Percentiles rank a stretch among this genome's conserved stretches.
Evolutionary conservation across 1,284 basidiomycete species (phyloP).

Genomic region (Trametes polyzona): DNA sequence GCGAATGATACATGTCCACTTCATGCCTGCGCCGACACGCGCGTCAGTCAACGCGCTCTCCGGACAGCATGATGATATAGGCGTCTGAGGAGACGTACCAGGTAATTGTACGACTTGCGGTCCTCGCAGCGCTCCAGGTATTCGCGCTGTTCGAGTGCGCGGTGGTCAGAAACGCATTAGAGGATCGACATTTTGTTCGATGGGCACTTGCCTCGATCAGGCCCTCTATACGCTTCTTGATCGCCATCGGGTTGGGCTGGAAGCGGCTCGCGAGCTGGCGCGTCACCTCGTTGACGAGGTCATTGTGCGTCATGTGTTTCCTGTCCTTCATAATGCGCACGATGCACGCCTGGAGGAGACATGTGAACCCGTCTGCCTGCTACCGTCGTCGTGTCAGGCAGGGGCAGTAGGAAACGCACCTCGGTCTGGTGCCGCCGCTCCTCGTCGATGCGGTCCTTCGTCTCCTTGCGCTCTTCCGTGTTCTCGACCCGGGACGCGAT

Average conservation of each 20-base stretch:
- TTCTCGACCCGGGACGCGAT: conserved; percentile 88
- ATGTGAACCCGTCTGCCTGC: not conserved
- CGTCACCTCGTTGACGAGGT: conserved; percentile 91
- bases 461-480: conserved; percentile 88
- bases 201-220: conserved; percentile 82
- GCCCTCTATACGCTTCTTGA: conserved; percentile 95
- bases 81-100: conserved; percentile 44
- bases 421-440: conserved; percentile 92
- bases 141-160: conserved; percentile 57
- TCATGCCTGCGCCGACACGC: conserved; percentile 15
- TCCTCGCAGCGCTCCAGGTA: conserved; percentile 82
- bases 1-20: conserved; percentile 12
- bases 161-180: not conserved
- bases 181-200: not conserved
- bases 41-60: not conserved
- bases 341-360: conserved; percentile 78
- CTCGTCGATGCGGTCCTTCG: conserved; percentile 89
- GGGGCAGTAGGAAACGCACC: conserved; percentile 45
- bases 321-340: conserved; percentile 98
- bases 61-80: not conserved
- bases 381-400: conserved; percentile 29
- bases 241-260: conserved; percentile 80
- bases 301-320: conserved; percentile 88
- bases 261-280: conserved; percentile 86
- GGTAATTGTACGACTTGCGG: conserved; percentile 81